phyloP scores from a whole-genome alignment of 345 rosid genomes.

The Microcos paniculata region DNA sequence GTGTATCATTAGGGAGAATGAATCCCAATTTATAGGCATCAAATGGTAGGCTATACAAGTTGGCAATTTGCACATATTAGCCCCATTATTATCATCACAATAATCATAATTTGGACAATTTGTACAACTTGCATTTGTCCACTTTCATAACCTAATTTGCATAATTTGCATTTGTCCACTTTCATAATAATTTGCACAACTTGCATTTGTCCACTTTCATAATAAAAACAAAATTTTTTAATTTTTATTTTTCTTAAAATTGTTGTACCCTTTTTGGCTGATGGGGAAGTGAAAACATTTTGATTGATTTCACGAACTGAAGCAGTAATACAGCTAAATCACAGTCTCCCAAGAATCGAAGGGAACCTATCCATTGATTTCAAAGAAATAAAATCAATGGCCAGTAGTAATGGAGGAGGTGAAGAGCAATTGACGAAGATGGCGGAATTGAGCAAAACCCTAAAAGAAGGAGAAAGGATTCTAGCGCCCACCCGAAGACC shows the following conservation, averaged over 20 bases:
- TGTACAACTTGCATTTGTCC: no score
- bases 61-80: no score
- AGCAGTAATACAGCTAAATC: not conserved
- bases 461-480: slow-evolving; percentile 95
- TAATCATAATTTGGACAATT: no score
- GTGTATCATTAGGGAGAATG: no score
- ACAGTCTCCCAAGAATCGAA: not conserved
- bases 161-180: no score
- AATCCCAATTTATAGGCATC: no score
- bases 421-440: slow-evolving; percentile 50
- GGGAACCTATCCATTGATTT: not conserved
- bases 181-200: no score
- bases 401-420: slow-evolving; percentile 39
- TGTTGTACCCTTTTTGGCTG: not conserved
- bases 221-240: no score
- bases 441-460: slow-evolving; percentile 83
- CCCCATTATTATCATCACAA: no score
- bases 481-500: slow-evolving; percentile 85
- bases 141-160: no score
- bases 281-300: not conserved
- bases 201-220: no score
- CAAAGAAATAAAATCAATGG: slow-evolving; percentile 22
- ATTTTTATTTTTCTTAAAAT: not conserved
- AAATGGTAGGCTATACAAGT: no score
- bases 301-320: slow-evolving; percentile 4